Evolutionary conservation across 1,284 basidiomycete species (phyloP), one percentile per base, ranked within the genome.

Genomic region (Boletus smithii): DNA sequence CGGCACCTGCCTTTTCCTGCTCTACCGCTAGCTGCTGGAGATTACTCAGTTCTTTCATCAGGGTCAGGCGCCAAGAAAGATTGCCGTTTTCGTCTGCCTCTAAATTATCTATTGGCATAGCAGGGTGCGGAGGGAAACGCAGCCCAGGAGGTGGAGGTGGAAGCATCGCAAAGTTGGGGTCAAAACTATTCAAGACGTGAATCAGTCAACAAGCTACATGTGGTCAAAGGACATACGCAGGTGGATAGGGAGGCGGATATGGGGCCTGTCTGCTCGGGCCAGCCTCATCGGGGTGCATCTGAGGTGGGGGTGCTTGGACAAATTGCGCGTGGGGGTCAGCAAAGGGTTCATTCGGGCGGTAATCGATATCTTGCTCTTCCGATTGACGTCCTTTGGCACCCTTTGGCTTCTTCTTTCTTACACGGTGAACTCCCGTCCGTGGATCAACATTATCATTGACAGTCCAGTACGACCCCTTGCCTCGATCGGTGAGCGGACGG

Each of bases 371-470:
- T 36, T 74, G 73, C 51, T 80, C 80, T 45, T 77, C 74, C 24
- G 77, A 75, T 22, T 68, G 62, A 48, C 71, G 61, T 32, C 69
- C 66, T 55, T 66, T 68, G 34, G 65, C 61, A 22, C 72, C 70
- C 63, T 86, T 85, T 27, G 74, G 73, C 60, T 88, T 88, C 74
- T 89, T 90, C 70, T 89, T 90, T 53, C 88, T 80, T 36, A 90
- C 77, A 22, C 88, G 81, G 60, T 91, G 88, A 18, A 91, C 88
- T 40, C 88, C 88, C 3, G 88, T 89, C 24, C 88, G 84, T 27
- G 88, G 88, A 59, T 91, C 88, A 35, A 91, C 85, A 55, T 86
- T 85, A 56, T 91, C 88, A 60, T 91, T 90, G 49, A 91, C 88
- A 0, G 85, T 89, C 88, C 88, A 91, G 59, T 91, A 91, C 0